Evolutionary conservation across 331 rosid genomes (phyloP), one percentile per base, ranked within the genome.

Genomic region (Malus hybrid): DNA sequence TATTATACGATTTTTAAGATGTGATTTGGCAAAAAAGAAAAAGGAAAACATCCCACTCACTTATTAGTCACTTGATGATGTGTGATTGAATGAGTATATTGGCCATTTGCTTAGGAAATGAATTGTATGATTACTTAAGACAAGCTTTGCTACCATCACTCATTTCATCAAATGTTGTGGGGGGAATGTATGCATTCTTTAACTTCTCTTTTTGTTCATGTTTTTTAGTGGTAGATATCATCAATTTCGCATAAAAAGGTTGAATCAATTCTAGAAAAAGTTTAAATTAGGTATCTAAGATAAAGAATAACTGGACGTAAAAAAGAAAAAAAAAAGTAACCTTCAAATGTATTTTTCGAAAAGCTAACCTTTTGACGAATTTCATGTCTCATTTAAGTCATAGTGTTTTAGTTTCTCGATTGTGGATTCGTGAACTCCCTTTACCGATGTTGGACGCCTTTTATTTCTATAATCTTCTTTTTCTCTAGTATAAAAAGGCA

Each of bases 61-160:
- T 33, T 73, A 59, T 59, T 34, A 29, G 39, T 46, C 57, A 59
- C 8, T 54, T 64, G 10, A 28, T 44, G 69, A 62, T 42, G 57
- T 44, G 60, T 44, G 29, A n/a, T 39, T 61, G 69, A 60, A 73
- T 77, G 80, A 16, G 57, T 67, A 36, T 56, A n/a, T 36, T 34
- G 56, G 39, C 59, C 7, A 73, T 73, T 73, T 73, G 39, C 48
- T 70, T 62, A 52, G 27, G 72, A 34, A 71, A 78, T 55, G 56
- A 68, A 59, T 60, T 19, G 70, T 27, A 52, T 62, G 73, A 69
- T 74, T 70, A 13, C 63, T 75, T 44, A 44, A 46, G 63, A 28
- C 52, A 28, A 48, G 67, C 19, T 60, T 66, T 67, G 74, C 39
- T 63, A 46, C 46, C 75, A 32, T 65, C 73, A 80, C 85, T 80